Percentiles rank a stretch among this genome's conserved stretches.
Conservation (phyloP, 1,139 yeast genomes). For the Sugiyamaella neomexicana region DNA sequence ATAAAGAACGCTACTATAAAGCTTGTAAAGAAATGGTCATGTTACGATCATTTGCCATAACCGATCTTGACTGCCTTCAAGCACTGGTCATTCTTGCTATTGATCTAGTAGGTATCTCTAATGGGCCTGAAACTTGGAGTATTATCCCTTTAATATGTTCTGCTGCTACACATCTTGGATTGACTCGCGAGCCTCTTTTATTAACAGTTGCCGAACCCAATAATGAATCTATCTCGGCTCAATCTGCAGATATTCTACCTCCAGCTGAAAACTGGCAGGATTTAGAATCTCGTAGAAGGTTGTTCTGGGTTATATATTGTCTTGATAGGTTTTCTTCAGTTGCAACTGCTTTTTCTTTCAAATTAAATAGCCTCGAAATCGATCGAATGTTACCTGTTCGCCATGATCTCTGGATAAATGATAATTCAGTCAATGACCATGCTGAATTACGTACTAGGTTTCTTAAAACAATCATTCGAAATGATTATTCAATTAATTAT, state of each 20-base stretch:
- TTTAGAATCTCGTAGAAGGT: slow-evolving; percentile 27
- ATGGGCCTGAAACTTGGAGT: slow-evolving; percentile 32
- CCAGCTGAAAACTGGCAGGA: slow-evolving; percentile 23
- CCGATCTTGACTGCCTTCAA: slow-evolving; percentile 27
- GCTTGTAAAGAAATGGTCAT: slow-evolving; percentile 28
- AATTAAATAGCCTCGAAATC: slow-evolving; percentile 25
- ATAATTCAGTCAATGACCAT: not conserved
- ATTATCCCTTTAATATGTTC: slow-evolving; percentile 28
- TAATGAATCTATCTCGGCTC: slow-evolving; percentile 22
- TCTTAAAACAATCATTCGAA: slow-evolving; percentile 21
- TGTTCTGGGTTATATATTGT: slow-evolving; percentile 30
- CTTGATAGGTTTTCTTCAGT: slow-evolving; percentile 29
- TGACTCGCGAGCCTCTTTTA: slow-evolving; percentile 22
- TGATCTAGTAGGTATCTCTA: slow-evolving; percentile 29
- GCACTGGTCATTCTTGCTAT: slow-evolving; percentile 28
- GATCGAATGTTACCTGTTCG: slow-evolving; percentile 26
- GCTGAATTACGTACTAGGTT: slow-evolving; percentile 21
- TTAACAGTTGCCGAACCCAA: slow-evolving; percentile 1
- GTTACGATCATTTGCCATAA: slow-evolving; percentile 26
- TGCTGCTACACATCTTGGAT: slow-evolving; percentile 28
- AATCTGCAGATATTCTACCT: slow-evolving; percentile 26
- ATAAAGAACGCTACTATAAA: slow-evolving; percentile 20
- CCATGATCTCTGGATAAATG: slow-evolving; percentile 24
- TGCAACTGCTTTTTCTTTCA: slow-evolving; percentile 29
- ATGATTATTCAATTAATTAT: slow-evolving; percentile 17